Evolutionary conservation across 257 asterid genomes (phyloP), one percentile per base, ranked within the genome.

Genomic region (Jaltomata sinuosa): DNA sequence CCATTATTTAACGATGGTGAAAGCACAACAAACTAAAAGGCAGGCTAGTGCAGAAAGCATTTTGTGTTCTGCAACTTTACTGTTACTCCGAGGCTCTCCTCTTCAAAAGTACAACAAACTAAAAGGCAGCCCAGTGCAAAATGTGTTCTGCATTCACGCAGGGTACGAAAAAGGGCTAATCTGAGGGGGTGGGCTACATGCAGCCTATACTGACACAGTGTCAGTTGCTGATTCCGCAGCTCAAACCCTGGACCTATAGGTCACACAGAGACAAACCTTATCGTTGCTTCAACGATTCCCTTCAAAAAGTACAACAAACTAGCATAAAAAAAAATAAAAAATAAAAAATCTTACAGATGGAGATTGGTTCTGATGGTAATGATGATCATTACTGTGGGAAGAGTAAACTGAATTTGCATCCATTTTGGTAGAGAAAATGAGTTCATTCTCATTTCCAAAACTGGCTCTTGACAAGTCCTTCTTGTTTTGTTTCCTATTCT

Each of bases 401-500:
- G 77, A 83, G 74, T 87, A 88, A 69, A 59, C 69, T 14, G 80
- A 64, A 83, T 84, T 91, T 2, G 90, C 86, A 83, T 83, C 83
- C 79, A 84, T 87, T 4, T 91, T 85, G 55, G 89, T 86, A 6
- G 94, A 86, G 78, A 95, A 72, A 50, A 87, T 87, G 84, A 95
- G 90, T 81, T 94, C 97, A 62, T 91, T 94, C 83, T 95, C 98
- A 25, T 93, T 95, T 34, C 98, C 98, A 18, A 95, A 89, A 90
- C 98, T 95, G 3, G 97, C 96, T 79, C 98, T 90, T n/a, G 97
- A 93, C 3, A 92, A 90, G 15, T 93, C 97, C 87, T 92, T 88
- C 90, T 95, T 95, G 94, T 95, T 95, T 83, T 95, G 98, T 85
- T 92, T 95, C 86, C 98, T 91, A 93, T 88, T 95, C 84, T 93